Base-by-base conservation (phyloP, 164 flowering plant genomes). In the Hamamelis virginiana region DNA sequence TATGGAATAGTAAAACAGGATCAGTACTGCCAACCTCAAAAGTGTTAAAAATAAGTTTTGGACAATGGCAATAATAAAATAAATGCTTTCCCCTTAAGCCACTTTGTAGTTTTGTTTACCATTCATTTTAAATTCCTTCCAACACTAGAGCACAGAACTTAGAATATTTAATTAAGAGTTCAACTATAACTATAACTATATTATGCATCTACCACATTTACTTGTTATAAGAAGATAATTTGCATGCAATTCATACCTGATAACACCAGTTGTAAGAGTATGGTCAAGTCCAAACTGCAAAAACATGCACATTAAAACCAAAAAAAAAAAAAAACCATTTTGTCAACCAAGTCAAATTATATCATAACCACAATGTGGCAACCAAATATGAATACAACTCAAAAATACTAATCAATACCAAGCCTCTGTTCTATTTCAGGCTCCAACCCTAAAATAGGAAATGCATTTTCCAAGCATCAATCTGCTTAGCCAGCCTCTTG, bases 231-330 rank as follows among this genome's bases (percentile, higher is more conserved):
- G 45, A 12, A 38, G 33, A 48, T 23, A 44, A 25, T 19, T 9
- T 41, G 11, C 14, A 38, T 33, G 62, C 60, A 65, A 22, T 22
- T 64, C 64, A 1, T 72, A 94, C 98, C 98, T 94, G 81, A 94
- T 94, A 64, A 94, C 98, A 69, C 98, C 98, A 38, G 98, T 94
- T 65, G 98, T 94, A 70, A 94, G 96, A 22, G 98, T 94, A 74
- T 94, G 98, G 73, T 94, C 98, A 74, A 94, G 95, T 67, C 97
- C 98, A 82, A 94, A 94, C 98, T 94, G 96, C 82, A 80, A 75
- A 66, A 62, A 44, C 14, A 65, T 1, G 62, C 47, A 75, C 16
- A 67, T 45, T 0, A 38, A 66, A 68, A 18, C 5, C 53, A 1
- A 18, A 47, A 56, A 38, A 66, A 68, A 18, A 1, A 61, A 1